Conservation (phyloP, 257 asterid genomes). For the Petrea volubilis region DNA sequence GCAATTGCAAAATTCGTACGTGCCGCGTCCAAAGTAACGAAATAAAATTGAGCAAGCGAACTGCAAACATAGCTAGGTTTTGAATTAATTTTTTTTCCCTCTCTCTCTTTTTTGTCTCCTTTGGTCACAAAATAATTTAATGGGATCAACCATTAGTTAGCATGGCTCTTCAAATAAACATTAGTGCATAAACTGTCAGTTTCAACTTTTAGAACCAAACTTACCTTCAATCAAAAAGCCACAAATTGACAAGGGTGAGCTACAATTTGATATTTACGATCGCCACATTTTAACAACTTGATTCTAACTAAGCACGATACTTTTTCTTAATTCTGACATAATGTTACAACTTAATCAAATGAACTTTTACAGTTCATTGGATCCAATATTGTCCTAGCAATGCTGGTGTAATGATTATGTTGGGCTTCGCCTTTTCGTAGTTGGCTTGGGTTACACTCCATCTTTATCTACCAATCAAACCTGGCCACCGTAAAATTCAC, state of each 20-base stretch:
- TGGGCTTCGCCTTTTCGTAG: constrained; percentile 17
- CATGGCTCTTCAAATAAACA: not conserved
- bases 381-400: not conserved
- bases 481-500: not conserved
- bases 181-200: no score
- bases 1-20: no score
- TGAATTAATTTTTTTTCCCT: no score
- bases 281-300: not conserved
- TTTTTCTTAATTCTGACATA: not conserved
- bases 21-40: no score
- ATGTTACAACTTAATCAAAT: no score
- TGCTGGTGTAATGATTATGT: constrained; percentile 32
- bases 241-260: not conserved
- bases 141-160: not conserved
- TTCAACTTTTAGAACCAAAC: not conserved
- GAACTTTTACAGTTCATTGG: constrained; percentile 18
- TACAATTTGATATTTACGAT: not conserved
- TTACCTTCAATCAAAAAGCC: not conserved
- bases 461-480: constrained; percentile 15
- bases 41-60: no score
- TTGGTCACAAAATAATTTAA: not conserved
- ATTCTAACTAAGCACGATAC: not conserved
- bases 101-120: no score
- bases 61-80: no score
- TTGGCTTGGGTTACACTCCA: constrained; percentile 37